Percentiles rank a stretch among this genome's conserved stretches.
Conservation (phyloP, 1,284 basidiomycete species). For the Irpex sp. region DNA sequence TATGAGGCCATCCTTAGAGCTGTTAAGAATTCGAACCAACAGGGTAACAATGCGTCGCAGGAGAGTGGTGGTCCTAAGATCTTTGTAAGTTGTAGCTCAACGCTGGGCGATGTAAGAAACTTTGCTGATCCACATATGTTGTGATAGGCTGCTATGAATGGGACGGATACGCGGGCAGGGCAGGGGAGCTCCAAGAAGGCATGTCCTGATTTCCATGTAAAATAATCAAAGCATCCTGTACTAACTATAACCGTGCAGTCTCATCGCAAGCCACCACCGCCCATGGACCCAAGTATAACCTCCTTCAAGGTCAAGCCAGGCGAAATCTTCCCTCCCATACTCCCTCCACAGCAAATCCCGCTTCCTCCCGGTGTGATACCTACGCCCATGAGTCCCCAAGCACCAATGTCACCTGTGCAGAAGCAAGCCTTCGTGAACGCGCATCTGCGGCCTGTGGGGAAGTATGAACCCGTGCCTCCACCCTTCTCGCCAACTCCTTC, state of each 20-base stretch:
- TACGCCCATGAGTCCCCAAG: conserved; percentile 5
- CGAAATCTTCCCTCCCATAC: conserved; percentile 26
- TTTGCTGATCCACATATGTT: neutral
- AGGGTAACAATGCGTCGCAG: conserved; percentile 10
- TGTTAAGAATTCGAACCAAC: neutral
- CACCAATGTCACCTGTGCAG: conserved; percentile 7
- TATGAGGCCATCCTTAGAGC: conserved; percentile 51
- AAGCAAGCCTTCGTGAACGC: conserved; percentile 13
- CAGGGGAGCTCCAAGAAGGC: neutral
- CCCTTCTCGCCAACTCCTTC: conserved; percentile 11
- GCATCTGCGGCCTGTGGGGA: conserved; percentile 14
- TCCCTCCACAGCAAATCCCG: conserved; percentile 6
- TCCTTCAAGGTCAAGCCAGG: conserved; percentile 25
- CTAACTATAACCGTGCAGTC: neutral
- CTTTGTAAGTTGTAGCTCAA: conserved; percentile 8
- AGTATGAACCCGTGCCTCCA: conserved; percentile 2
- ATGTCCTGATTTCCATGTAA: neutral
- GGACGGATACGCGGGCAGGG: neutral
- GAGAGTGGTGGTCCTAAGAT: conserved; percentile 12
- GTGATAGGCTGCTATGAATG: conserved; percentile 7
- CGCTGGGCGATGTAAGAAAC: neutral
- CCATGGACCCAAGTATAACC: conserved; percentile 13
- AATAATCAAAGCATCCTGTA: neutral
- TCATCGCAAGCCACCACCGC: neutral
- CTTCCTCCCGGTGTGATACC: conserved; percentile 6